phyloP scores from a whole-genome alignment of 495 filamentous ascomycete species.

The Niebla homalea region DNA sequence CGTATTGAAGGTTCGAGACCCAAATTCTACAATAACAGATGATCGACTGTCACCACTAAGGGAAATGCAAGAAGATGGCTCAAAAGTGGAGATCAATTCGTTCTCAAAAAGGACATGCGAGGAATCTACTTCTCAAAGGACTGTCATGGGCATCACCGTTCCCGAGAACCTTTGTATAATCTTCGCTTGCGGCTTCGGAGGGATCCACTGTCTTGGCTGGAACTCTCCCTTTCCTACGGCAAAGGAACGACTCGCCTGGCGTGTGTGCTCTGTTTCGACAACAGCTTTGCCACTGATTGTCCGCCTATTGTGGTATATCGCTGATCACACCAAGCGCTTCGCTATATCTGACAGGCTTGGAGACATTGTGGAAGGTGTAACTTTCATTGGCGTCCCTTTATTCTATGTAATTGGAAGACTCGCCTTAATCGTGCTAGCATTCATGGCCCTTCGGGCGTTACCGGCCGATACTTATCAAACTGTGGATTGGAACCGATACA shows the following conservation, averaged over 20 bases:
- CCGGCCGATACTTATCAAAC: slow-evolving; percentile 7
- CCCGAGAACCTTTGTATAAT: background rate
- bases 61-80: no score
- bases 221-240: slow-evolving; percentile 10
- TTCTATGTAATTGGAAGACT: slow-evolving; percentile 1
- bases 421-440: slow-evolving; percentile 7
- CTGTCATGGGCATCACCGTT: background rate
- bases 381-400: background rate
- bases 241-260: slow-evolving; percentile 9
- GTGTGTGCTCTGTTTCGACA: slow-evolving; percentile 5
- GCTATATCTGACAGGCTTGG: background rate
- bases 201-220: slow-evolving; percentile 16
- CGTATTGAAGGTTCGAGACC: background rate
- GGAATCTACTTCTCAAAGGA: background rate
- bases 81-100: no score
- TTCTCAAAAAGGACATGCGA: background rate
- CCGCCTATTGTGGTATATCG: background rate
- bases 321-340: background rate
- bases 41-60: no score
- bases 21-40: background rate
- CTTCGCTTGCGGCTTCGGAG: slow-evolving; percentile 8
- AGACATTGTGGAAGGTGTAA: background rate
- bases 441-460: slow-evolving; percentile 8
- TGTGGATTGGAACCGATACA: slow-evolving; percentile 7
- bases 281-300: background rate